Percentiles rank a stretch among this genome's conserved stretches.
These are phyloP conservation scores for Solanum chacoense DNA, from an alignment of 305 asterid species.

Conservation along the genomic window DNA sequence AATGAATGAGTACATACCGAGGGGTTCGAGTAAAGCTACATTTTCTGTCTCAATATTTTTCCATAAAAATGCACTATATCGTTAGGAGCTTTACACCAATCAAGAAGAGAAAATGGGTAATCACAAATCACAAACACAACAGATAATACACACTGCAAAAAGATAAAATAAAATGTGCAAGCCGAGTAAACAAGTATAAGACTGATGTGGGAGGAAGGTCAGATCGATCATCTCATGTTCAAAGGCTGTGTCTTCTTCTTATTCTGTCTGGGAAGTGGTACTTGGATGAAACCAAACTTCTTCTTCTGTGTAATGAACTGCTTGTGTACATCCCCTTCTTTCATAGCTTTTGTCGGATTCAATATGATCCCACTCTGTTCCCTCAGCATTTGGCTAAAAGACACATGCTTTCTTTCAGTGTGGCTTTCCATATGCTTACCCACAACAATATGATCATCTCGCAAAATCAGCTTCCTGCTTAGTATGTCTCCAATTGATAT, in stretches of 20 bases:
- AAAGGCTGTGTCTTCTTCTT: constrained; percentile 51
- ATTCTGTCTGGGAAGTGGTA: constrained; percentile 51
- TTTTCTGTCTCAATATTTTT: background rate
- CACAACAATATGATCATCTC: constrained; percentile 32
- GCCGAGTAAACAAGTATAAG: background rate
- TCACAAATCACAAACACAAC: constrained; percentile 7
- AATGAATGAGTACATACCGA: background rate
- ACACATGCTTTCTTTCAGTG: constrained; percentile 35
- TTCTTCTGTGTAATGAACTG: constrained; percentile 52
- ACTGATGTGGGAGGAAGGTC: background rate
- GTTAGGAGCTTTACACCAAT: background rate
- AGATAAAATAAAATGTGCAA: background rate
- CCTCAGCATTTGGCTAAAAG: constrained; percentile 76
- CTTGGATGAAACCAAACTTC: constrained; percentile 86
- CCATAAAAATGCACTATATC: background rate
- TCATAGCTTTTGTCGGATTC: constrained; percentile 24
- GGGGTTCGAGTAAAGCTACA: background rate
- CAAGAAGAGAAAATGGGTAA: background rate
- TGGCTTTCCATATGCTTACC: constrained; percentile 33
- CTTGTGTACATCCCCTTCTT: constrained; percentile 40
- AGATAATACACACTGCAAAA: background rate
- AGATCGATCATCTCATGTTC: constrained; percentile 20
- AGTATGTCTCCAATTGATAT: constrained; percentile 58
- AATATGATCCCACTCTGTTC: constrained; percentile 58
- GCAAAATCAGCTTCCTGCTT: constrained; percentile 36